Evolutionary conservation across 2,329 filamentous ascomycete species (phyloP).

Genomic region (Truncatella angustata): DNA sequence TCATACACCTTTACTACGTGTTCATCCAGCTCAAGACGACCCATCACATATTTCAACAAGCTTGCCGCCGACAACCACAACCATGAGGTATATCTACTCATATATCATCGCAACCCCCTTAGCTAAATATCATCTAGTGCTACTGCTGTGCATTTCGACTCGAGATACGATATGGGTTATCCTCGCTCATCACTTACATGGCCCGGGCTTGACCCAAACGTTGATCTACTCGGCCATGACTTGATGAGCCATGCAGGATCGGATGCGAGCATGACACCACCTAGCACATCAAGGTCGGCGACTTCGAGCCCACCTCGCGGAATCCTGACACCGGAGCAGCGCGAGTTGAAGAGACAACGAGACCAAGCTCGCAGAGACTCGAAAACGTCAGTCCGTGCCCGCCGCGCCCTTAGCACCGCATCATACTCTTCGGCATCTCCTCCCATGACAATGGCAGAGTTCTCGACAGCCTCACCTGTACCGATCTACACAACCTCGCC

Average conservation of each 20-base stretch:
- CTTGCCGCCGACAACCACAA: slow-evolving; percentile 20
- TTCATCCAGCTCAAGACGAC: slow-evolving; percentile 32
- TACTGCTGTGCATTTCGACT: slow-evolving; percentile 49
- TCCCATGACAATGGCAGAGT: slow-evolving; percentile 41
- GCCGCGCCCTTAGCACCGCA: slow-evolving; percentile 47
- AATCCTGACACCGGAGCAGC: slow-evolving; percentile 56
- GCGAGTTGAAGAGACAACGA: slow-evolving; percentile 60
- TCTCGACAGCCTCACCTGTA: slow-evolving; percentile 39
- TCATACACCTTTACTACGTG: slow-evolving; percentile 26
- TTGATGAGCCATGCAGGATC: slow-evolving; percentile 42
- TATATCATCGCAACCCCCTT: slow-evolving; percentile 9
- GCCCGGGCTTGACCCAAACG: slow-evolving; percentile 41
- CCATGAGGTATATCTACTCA: slow-evolving; percentile 35
- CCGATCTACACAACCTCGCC: slow-evolving; percentile 52
- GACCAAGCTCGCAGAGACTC: slow-evolving; percentile 58
- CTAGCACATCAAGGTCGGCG: slow-evolving; percentile 48
- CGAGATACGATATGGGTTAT: slow-evolving; percentile 49
- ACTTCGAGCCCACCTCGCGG: slow-evolving; percentile 58
- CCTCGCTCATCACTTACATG: slow-evolving; percentile 48
- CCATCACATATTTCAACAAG: slow-evolving; percentile 18
- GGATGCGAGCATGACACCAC: slow-evolving; percentile 51
- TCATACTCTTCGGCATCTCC: slow-evolving; percentile 37
- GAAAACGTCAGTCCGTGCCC: slow-evolving; percentile 50
- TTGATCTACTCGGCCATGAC: slow-evolving; percentile 41
- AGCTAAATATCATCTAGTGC: slow-evolving; percentile 36